These are phyloP conservation scores for Prunus mume DNA, from an alignment of 306 rosid species.

Conservation along the genomic window DNA sequence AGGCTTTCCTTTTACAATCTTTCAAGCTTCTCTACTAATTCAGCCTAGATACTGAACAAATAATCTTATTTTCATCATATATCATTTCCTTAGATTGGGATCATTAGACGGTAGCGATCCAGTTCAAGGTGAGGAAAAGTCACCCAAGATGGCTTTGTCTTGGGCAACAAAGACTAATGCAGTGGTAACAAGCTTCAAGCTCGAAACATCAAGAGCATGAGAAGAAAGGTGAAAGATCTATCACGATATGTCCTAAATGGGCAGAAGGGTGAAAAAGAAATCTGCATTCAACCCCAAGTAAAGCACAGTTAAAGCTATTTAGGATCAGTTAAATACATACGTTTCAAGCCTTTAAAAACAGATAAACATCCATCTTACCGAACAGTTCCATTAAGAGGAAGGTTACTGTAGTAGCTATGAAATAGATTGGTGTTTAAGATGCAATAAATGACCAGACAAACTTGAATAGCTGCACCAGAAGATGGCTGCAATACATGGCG, in stretches of 20 bases:
- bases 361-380: neutral
- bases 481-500: neutral
- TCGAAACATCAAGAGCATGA: too few relatives aligned
- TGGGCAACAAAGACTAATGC: neutral
- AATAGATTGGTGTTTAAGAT: slow-evolving; percentile 2
- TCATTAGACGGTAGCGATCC: neutral
- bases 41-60: too few relatives aligned
- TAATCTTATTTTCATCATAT: neutral
- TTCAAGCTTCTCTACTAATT: too few relatives aligned
- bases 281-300: slow-evolving; percentile 5
- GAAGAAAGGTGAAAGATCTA: slow-evolving; percentile 6
- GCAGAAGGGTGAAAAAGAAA: too few relatives aligned
- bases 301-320: neutral
- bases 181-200: too few relatives aligned
- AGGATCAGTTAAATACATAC: neutral
- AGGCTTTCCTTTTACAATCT: too few relatives aligned
- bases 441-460: neutral
- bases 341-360: slow-evolving; percentile 6
- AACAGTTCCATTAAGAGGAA: neutral
- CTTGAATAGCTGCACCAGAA: neutral
- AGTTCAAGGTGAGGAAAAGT: neutral
- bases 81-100: neutral
- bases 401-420: slow-evolving; percentile 7
- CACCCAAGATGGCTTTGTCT: slow-evolving; percentile 1
- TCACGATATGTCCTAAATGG: neutral